These are phyloP conservation scores for Tricholoma saponaceum DNA, from an alignment of 768 basidiomycete genomes.

Conservation along the genomic window DNA sequence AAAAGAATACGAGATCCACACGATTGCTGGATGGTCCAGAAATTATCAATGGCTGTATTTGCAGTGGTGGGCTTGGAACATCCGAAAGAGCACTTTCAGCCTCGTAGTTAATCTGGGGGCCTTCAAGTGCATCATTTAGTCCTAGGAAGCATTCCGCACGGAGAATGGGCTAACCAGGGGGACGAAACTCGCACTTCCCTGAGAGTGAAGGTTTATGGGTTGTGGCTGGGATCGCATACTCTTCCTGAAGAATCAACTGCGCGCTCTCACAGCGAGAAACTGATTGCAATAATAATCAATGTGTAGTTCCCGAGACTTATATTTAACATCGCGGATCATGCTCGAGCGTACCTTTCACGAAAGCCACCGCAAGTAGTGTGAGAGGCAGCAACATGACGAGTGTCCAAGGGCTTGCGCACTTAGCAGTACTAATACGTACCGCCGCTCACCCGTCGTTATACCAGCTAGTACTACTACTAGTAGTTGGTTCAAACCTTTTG, in stretches of 20 bases:
- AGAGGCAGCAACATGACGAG: no score
- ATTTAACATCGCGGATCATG: no score
- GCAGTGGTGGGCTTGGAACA: constrained; percentile 39
- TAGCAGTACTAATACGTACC: no score
- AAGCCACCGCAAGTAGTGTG: not conserved
- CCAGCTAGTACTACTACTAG: no score
- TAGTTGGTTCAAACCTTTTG: no score
- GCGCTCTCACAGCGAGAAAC: not conserved
- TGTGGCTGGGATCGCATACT: not conserved
- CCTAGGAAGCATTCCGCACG: not conserved
- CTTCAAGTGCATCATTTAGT: not conserved
- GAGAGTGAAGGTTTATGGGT: not conserved
- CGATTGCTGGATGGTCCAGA: constrained; percentile 65
- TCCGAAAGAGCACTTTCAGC: not conserved
- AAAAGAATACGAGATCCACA: constrained; percentile 73
- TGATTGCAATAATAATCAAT: not conserved
- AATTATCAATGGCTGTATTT: constrained; percentile 51
- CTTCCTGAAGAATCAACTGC: not conserved
- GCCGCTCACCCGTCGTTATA: no score
- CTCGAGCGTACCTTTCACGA: not conserved
- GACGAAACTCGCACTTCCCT: not conserved
- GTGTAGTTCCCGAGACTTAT: not conserved
- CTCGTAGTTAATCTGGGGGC: not conserved
- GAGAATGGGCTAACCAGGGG: not conserved
- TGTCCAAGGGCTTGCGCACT: no score